These are phyloP conservation scores for Lactarius tabidus DNA, from an alignment of 768 basidiomycete genomes.

Conservation along the genomic window DNA sequence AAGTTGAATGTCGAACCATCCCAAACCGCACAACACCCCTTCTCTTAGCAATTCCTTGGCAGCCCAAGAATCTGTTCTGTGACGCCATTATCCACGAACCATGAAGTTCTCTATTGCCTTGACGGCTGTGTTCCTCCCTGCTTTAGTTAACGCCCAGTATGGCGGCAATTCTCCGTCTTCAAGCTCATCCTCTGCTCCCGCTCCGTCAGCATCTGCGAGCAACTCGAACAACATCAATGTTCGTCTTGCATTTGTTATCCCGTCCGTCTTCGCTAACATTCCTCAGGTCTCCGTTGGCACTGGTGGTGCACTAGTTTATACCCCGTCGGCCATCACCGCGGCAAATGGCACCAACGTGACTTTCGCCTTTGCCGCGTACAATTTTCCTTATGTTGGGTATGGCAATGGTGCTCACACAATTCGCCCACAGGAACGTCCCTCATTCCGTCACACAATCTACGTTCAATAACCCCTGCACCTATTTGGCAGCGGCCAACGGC, in stretches of 20 bases:
- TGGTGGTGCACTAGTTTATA: constrained; percentile 39
- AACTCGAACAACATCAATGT: constrained; percentile 26
- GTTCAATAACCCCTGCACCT: constrained; percentile 33
- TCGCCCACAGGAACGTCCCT: constrained; percentile 4
- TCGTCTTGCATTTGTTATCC: background rate
- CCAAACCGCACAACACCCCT: background rate
- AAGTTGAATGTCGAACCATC: background rate
- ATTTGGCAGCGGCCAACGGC: constrained; percentile 39
- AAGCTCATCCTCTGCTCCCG: constrained; percentile 27
- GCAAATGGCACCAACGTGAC: constrained; percentile 48
- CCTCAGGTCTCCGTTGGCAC: constrained; percentile 44
- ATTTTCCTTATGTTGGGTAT: background rate
- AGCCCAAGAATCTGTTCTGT: background rate
- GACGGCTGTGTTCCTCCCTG: constrained; percentile 32
- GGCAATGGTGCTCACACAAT: constrained; percentile 1
- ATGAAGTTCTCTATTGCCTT: constrained; percentile 35
- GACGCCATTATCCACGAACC: background rate
- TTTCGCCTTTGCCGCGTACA: constrained; percentile 50
- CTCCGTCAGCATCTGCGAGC: constrained; percentile 32
- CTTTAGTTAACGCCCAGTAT: constrained; percentile 41
- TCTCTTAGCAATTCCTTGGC: background rate
- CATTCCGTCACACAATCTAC: constrained; percentile 36
- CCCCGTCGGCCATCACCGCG: constrained; percentile 45
- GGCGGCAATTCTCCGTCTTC: too few relatives aligned
- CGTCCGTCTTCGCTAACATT: background rate